Evolutionary conservation across 176 grass and related monocot species (phyloP).

Genomic region (Cocos nucifera): DNA sequence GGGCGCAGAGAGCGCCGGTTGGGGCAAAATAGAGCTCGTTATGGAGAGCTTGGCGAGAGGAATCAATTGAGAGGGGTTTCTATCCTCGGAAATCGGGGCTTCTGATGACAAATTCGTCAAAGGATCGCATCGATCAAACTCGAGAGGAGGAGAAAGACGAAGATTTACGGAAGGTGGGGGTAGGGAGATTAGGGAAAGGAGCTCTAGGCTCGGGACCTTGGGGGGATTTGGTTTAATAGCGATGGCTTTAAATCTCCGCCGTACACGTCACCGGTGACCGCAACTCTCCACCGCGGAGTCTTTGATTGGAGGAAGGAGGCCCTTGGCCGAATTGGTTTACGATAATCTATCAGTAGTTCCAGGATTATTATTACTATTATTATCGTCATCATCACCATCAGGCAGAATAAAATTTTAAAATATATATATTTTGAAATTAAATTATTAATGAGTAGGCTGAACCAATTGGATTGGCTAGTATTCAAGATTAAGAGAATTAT

Average conservation of each 20-base stretch:
- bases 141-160: not conserved
- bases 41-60: not conserved
- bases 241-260: not conserved
- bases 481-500: too few relatives aligned
- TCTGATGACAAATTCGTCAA: not conserved
- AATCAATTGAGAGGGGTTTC: not conserved
- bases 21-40: slow-evolving; percentile 17
- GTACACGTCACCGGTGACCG: not conserved
- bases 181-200: not conserved
- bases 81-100: not conserved
- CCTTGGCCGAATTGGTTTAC: too few relatives aligned
- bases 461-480: too few relatives aligned
- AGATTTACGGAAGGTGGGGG: slow-evolving; percentile 4
- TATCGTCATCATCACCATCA: too few relatives aligned
- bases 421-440: too few relatives aligned
- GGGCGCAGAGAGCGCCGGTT: slow-evolving; percentile 5
- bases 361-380: too few relatives aligned
- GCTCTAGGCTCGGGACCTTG: not conserved
- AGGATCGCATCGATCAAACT: too few relatives aligned
- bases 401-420: too few relatives aligned
- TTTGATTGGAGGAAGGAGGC: too few relatives aligned
- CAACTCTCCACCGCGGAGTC: not conserved
- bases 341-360: too few relatives aligned
- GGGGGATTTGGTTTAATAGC: not conserved
- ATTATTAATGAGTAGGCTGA: too few relatives aligned